phyloP scores from a whole-genome alignment of 805 yeast genomes.

The Wickerhamiella bombiphila region DNA sequence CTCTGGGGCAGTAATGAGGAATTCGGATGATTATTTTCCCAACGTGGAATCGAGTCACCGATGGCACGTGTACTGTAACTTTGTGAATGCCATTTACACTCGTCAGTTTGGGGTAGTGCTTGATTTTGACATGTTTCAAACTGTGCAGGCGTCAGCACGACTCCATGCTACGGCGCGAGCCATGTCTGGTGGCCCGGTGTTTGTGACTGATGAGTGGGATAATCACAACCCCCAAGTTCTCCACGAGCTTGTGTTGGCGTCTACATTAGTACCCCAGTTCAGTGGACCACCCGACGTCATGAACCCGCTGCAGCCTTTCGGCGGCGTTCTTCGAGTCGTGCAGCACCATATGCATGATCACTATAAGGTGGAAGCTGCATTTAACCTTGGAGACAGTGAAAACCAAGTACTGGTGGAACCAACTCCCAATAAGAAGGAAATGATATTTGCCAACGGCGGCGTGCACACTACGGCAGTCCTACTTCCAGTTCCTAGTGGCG shows the following conservation, averaged over 20 bases:
- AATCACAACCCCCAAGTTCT: constrained; percentile 15
- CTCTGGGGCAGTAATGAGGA: constrained; percentile 19
- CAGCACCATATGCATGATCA: neutral
- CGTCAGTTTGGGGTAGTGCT: constrained; percentile 15
- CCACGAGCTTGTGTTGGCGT: constrained; percentile 6
- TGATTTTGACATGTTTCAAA: constrained; percentile 23
- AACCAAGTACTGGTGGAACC: neutral
- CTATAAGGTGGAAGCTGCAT: neutral
- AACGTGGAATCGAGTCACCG: constrained; percentile 17
- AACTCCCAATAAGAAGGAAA: neutral
- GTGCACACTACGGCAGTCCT: neutral
- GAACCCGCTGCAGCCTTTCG: constrained; percentile 6
- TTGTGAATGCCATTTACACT: constrained; percentile 17
- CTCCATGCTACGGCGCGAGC: constrained; percentile 21
- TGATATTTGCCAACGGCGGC: neutral
- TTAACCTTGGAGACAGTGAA: neutral
- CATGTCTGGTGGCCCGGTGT: constrained; percentile 23
- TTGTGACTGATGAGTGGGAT: constrained; percentile 18
- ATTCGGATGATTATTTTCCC: constrained; percentile 23
- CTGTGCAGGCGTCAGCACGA: constrained; percentile 12
- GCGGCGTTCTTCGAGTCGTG: neutral
- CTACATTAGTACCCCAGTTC: constrained; percentile 6
- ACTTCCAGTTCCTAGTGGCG: neutral
- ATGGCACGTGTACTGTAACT: constrained; percentile 22
- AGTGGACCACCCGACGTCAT: constrained; percentile 8